Evolutionary conservation across 108 stramenopile genomes (phyloP).

Genomic region (Hondaea fermentalgiana): DNA sequence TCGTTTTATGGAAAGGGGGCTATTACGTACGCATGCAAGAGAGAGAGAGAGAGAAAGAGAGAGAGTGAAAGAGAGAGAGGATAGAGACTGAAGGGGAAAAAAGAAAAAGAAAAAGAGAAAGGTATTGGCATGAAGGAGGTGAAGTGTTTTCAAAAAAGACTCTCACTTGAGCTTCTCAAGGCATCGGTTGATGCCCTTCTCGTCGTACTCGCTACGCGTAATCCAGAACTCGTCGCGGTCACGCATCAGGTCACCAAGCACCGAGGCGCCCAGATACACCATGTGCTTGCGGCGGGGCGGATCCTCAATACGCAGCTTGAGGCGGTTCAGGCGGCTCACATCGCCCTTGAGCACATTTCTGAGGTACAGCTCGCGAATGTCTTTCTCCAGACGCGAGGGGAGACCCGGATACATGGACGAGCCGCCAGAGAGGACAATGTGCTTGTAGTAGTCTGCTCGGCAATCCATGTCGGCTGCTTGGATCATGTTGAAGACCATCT

Average conservation of each 20-base stretch:
- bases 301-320: conserved; percentile 58
- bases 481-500: conserved; percentile 65
- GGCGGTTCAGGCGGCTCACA: conserved; percentile 46
- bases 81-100: no score
- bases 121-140: no score
- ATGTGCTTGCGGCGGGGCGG: conserved; percentile 63
- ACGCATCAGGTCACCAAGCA: conserved; percentile 52
- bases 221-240: conserved; percentile 55
- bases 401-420: conserved; percentile 56
- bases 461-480: conserved; percentile 57
- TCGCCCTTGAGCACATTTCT: conserved; percentile 54
- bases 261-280: conserved; percentile 56
- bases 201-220: conserved; percentile 49
- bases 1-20: no score
- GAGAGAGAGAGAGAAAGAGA: no score
- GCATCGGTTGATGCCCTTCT: conserved; percentile 40
- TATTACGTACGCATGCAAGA: no score
- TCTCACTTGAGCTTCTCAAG: conserved; percentile 20
- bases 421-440: conserved; percentile 59
- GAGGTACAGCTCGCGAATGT: conserved; percentile 52
- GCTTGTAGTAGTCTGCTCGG: conserved; percentile 47
- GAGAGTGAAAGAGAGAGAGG: no score
- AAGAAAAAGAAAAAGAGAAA: no score
- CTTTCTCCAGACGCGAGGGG: conserved; percentile 54
- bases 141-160: no score